Conservation (phyloP, 2,329 filamentous ascomycete species). For the Berkeleyomyces basicola region DNA sequence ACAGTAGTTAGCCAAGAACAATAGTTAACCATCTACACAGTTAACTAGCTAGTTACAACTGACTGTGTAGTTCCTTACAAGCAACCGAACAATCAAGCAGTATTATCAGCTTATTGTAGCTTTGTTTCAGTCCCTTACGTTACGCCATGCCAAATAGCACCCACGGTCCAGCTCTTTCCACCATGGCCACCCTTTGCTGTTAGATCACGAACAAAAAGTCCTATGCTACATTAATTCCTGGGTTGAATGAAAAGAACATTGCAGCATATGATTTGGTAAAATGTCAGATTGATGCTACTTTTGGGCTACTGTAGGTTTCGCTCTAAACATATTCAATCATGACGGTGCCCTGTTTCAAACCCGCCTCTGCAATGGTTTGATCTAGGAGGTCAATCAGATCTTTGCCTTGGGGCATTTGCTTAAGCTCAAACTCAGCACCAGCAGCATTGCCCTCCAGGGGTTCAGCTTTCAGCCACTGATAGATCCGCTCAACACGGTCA, state of each 20-base stretch:
- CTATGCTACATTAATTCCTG: background rate
- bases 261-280: background rate
- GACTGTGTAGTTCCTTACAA: too few species aligned
- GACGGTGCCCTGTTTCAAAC: constrained; percentile 80
- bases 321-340: constrained; percentile 77
- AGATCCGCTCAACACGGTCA: constrained; percentile 68
- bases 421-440: constrained; percentile 70
- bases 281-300: background rate
- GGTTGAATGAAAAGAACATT: background rate
- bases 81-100: too few species aligned
- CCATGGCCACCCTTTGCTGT: background rate
- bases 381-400: constrained; percentile 68
- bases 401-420: constrained; percentile 58
- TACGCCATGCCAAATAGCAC: background rate
- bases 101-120: too few species aligned
- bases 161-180: background rate
- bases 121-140: background rate
- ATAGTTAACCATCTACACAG: too few species aligned
- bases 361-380: constrained; percentile 59
- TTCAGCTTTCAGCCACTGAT: constrained; percentile 90
- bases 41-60: too few species aligned
- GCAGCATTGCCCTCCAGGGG: constrained; percentile 59
- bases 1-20: background rate
- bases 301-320: constrained; percentile 21
- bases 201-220: background rate